phyloP scores from a whole-genome alignment of 306 rosid genomes.

The Malus domestica region ASM211411v1 NC_041795.1:36554001-36554500 shows the following conservation, averaged over 20 bases:
- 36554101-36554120: conserved; percentile 28
- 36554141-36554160: conserved; percentile 59
- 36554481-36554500: too few relatives aligned
- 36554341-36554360: conserved; percentile 44
- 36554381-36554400: not conserved
- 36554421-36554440: too few relatives aligned
- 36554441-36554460: not conserved
- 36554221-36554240: conserved; percentile 59
- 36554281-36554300: conserved; percentile 34
- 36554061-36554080: too few relatives aligned
- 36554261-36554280: conserved; percentile 55
- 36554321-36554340: conserved; percentile 54
- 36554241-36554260: conserved; percentile 55
- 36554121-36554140: conserved; percentile 60
- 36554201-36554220: conserved; percentile 69
- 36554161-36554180: conserved; percentile 90
- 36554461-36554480: not conserved
- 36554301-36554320: conserved; percentile 39
- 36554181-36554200: conserved; percentile 71
- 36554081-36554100: not conserved
- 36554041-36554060: not conserved
- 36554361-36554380: not conserved
- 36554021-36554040: not conserved
- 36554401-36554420: too few relatives aligned
- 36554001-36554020: not conserved